Evolutionary conservation across 805 yeast genomes (phyloP), one percentile per base, ranked within the genome.

Genomic region (Yamadazyma nakazawae): DNA sequence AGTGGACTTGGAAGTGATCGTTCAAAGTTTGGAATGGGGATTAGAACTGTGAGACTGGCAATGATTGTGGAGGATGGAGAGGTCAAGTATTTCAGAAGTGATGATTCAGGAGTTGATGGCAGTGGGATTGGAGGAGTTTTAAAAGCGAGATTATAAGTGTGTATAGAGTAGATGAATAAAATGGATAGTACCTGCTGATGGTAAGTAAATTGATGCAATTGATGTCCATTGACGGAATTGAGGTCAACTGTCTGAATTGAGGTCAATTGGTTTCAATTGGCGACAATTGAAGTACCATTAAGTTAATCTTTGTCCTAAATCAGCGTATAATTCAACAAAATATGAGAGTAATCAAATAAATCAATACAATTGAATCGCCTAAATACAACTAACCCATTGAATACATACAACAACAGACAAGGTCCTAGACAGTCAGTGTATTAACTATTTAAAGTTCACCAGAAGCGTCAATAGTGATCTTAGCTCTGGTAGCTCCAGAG

Each of bases 401-500:
- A 31, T 31, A 31, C 34, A 31, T 18, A 34, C 37, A 34, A 34
- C 19, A 16, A 13, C 37, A 34, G 11, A 19, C 3, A 13, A 37
- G 12, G 17, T 10, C 37, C 13, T 28, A 28, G 32, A 28, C 32
- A 28, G n/a, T 28, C 32, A 28, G 32, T 28, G 32, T 28, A 28
- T 28, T 37, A 24, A 37, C 40, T 37, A 37, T 37, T 25, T 43
- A 43, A 60, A 78, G 60, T 67, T 78, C 80, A 64, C 85, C 85
- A 54, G 76, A 69, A 48, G 78, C 81, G 53, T 77, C 87, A 63
- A 87, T 78, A 68, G 76, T 72, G 64, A 87, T 70, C 66, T 72
- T 76, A 54, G 82, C 83, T 50, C 70, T 72, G 65, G 95, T 81
- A 57, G 78, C 68, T 66, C 95, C 95, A 52, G 78, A 64, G 58